Evolutionary conservation across 2,329 filamentous ascomycete species (phyloP).

Genomic region (Penicillium sp.): DNA sequence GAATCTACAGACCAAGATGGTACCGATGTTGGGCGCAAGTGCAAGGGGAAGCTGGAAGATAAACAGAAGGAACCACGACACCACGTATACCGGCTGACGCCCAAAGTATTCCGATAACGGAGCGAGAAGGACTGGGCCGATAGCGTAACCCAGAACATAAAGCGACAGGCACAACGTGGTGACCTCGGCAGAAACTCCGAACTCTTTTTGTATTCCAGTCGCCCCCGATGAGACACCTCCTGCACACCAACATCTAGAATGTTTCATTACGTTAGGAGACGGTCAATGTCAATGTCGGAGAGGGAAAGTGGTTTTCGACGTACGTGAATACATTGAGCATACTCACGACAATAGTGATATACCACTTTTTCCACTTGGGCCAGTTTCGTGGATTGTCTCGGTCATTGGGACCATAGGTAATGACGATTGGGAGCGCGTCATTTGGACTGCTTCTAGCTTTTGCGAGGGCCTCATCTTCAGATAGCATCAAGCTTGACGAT

Average conservation of each 20-base stretch:
- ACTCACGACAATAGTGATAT: constrained; percentile 39
- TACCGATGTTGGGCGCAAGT: constrained; percentile 27
- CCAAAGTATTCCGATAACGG: constrained; percentile 37
- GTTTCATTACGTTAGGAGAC: not conserved
- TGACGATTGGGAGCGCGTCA: constrained; percentile 21
- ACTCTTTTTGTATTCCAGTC: constrained; percentile 22
- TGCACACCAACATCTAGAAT: constrained; percentile 23
- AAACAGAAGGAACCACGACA: constrained; percentile 30
- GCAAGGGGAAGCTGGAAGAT: constrained; percentile 30
- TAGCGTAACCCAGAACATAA: constrained; percentile 28
- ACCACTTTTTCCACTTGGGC: constrained; percentile 39
- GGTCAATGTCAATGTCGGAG: not conserved
- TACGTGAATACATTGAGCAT: constrained; percentile 33
- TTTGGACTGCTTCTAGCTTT: constrained; percentile 23
- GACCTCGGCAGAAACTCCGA: constrained; percentile 28
- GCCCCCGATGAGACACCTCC: constrained; percentile 29
- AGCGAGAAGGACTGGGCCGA: constrained; percentile 28
- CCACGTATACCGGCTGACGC: constrained; percentile 32
- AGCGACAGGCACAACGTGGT: constrained; percentile 32
- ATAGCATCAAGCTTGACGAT: constrained; percentile 13
- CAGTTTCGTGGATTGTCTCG: constrained; percentile 41
- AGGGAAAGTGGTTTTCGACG: constrained; percentile 1
- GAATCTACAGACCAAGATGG: constrained; percentile 28
- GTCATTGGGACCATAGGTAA: constrained; percentile 20
- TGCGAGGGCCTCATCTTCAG: constrained; percentile 23